Percentiles rank a stretch among this genome's conserved stretches.
Evolutionary conservation across 2,329 filamentous ascomycete genomes (phyloP).

Genomic region (Ascochyta koolunga): DNA sequence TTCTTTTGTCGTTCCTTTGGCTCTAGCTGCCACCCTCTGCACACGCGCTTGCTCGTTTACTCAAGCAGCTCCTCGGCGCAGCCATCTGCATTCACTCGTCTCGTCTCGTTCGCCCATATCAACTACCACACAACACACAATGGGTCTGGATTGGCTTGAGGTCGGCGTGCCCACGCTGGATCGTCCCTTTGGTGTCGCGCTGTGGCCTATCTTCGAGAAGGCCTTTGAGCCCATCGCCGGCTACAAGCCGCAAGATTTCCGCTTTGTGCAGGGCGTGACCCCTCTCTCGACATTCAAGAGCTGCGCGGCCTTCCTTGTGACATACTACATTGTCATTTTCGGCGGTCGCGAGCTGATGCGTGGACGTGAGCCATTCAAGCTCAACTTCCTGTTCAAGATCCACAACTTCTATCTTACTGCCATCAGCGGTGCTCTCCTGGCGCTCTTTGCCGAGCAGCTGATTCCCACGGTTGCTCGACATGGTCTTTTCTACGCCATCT

Average conservation of each 20-base stretch:
- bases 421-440: constrained; percentile 80
- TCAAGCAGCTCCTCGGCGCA: constrained; percentile 18
- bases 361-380: constrained; percentile 80
- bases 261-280: constrained; percentile 79
- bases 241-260: constrained; percentile 85
- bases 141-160: constrained; percentile 61
- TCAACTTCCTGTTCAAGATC: constrained; percentile 88
- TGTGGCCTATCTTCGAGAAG: constrained; percentile 96
- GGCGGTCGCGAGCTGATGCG: constrained; percentile 93
- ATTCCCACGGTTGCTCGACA: constrained; percentile 79
- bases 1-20: constrained; percentile 47
- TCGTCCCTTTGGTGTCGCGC: constrained; percentile 84
- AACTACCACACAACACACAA: constrained; percentile 37
- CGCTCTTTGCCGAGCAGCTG: constrained; percentile 88
- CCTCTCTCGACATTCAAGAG: constrained; percentile 89
- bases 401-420: constrained; percentile 95
- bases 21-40: constrained; percentile 26
- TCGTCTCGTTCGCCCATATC: constrained; percentile 4
- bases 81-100: constrained; percentile 9
- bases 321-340: constrained; percentile 94
- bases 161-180: constrained; percentile 77
- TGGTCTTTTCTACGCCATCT: constrained; percentile 90
- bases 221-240: constrained; percentile 77
- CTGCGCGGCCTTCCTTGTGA: constrained; percentile 77
- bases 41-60: constrained; percentile 22